Base-by-base conservation (phyloP, 768 basidiomycete genomes). In the Butyriboletus loyo region DNA sequence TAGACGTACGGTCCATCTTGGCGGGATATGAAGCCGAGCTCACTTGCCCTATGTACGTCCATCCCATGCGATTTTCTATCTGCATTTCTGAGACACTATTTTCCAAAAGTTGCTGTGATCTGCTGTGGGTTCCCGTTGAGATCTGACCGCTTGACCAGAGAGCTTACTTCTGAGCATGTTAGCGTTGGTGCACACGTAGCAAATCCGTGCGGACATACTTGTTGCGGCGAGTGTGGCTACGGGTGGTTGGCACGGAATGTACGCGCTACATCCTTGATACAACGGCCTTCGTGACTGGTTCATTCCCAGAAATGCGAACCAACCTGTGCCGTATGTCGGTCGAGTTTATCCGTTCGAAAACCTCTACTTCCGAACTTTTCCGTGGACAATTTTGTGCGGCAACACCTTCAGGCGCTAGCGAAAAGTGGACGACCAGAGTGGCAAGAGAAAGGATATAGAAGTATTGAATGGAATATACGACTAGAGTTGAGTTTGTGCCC, bases 141-240 rank as follows among this genome's bases (percentile, higher is more conserved):
- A 41, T 49, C 9, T 22, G 7, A 14, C 17, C 35, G 53, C 28
- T 11, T 24, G 31, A 38, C 49, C 24, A 21, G 24, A 15, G 39
- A 36, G 36, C 49, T 52, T n/a, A 56, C 46, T 7, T 31, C 17
- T 22, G 15, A 48, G 31, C 38, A n/a, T 37, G 50, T 14, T 54
- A 88, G 87, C 49, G 84, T 79, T 31, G 79, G 76, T 30, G 74
- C 85, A 4, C 82, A 89, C 62, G 55, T 82, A 25, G 76, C 79
- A 22, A 86, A 83, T 61, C 85, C 87, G 3, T 90, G 88, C 59
- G 88, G 88, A 13, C 88, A 90, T 62, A 83, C 80, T 24, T 79
- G 78, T 54, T 90, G 88, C 52, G 88, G 84, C 8, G 76, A 80
- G 37, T 90, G 88, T 61, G 80, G 79, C 11, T 75, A 78, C 68